Percentiles rank a stretch among this genome's conserved stretches.
phyloP scores from a whole-genome alignment of 768 basidiomycete genomes.

The Suillus decipiens region DNA sequence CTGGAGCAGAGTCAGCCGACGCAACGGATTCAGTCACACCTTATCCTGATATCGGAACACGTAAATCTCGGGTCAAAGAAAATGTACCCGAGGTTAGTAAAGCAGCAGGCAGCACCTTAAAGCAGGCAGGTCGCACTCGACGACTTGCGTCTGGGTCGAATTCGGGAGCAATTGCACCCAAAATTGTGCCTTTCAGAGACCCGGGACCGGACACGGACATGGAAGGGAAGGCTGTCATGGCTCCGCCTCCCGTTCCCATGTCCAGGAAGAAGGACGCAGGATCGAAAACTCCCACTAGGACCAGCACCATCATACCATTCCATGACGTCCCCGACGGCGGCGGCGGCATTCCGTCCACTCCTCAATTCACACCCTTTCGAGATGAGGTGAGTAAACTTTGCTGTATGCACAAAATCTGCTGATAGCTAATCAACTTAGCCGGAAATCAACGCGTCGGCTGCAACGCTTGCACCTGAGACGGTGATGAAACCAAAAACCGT shows the following conservation, averaged over 20 bases:
- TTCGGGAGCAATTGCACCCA: slow-evolving; percentile 43
- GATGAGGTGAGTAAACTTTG: slow-evolving; percentile 56
- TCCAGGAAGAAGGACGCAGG: slow-evolving; percentile 29
- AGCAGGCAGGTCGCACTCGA: slow-evolving; percentile 59
- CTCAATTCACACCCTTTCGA: slow-evolving; percentile 70
- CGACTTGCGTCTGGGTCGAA: slow-evolving; percentile 45
- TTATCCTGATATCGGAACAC: slow-evolving; percentile 76
- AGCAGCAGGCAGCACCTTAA: slow-evolving; percentile 65
- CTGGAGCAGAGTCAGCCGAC: slow-evolving; percentile 49
- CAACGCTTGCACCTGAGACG: slow-evolving; percentile 47
- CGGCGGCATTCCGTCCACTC: slow-evolving; percentile 43
- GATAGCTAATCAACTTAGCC: slow-evolving; percentile 19
- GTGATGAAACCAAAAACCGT: slow-evolving; percentile 67
- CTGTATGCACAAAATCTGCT: slow-evolving; percentile 3
- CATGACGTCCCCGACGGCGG: slow-evolving; percentile 35
- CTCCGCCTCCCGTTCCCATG: slow-evolving; percentile 40
- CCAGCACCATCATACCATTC: slow-evolving; percentile 39
- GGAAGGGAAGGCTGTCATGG: slow-evolving; percentile 23
- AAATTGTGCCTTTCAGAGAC: slow-evolving; percentile 68
- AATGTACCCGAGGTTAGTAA: slow-evolving; percentile 72
- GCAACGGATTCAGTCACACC: slow-evolving; percentile 45
- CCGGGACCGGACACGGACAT: slow-evolving; percentile 45
- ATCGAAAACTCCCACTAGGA: slow-evolving; percentile 37
- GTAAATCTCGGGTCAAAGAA: slow-evolving; percentile 78
- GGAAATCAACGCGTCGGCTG: slow-evolving; percentile 25